A percentile compares a stretch with the other conserved stretches of the same genome.
Evolutionary conservation across 805 yeast genomes (phyloP).

Genomic region (Cyberlindnera saturnus): DNA sequence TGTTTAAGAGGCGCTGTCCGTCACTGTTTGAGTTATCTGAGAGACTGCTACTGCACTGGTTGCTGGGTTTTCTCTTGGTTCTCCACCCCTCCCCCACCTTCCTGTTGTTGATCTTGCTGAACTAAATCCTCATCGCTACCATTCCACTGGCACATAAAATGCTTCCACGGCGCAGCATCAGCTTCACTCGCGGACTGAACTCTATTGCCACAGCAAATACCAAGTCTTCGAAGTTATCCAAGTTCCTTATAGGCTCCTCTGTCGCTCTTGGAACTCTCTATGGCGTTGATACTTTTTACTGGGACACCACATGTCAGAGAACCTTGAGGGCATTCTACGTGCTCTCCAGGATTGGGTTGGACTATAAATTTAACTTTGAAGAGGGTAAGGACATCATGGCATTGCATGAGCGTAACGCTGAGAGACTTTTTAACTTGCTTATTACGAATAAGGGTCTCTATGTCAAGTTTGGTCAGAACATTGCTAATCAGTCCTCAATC

Average conservation of each 20-base stretch:
- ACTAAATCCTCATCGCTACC: too few relatives aligned
- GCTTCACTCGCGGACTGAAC: too few relatives aligned
- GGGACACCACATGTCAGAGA: conserved; percentile 47
- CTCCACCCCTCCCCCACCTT: too few relatives aligned
- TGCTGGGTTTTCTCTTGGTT: too few relatives aligned
- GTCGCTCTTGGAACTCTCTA: background rate
- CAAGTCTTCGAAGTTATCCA: background rate
- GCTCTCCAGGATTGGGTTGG: conserved; percentile 46
- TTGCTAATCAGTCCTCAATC: conserved; percentile 67
- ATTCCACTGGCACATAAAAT: too few relatives aligned
- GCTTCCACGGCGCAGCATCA: too few relatives aligned
- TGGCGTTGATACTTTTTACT: conserved; percentile 31
- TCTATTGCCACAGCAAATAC: too few relatives aligned
- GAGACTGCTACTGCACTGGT: too few relatives aligned
- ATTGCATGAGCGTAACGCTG: conserved; percentile 56
- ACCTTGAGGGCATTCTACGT: conserved; percentile 45
- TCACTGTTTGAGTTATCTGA: too few relatives aligned
- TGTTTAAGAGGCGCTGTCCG: too few relatives aligned
- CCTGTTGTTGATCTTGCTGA: too few relatives aligned
- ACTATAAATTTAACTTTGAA: conserved; percentile 51
- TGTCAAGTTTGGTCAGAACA: conserved; percentile 73
- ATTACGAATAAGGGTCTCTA: conserved; percentile 52
- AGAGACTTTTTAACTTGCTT: conserved; percentile 39
- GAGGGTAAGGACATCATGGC: conserved; percentile 41
- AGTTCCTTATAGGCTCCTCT: background rate